Conservation (phyloP, 2,329 filamentous ascomycete species). For the Alternaria conjuncta region DNA sequence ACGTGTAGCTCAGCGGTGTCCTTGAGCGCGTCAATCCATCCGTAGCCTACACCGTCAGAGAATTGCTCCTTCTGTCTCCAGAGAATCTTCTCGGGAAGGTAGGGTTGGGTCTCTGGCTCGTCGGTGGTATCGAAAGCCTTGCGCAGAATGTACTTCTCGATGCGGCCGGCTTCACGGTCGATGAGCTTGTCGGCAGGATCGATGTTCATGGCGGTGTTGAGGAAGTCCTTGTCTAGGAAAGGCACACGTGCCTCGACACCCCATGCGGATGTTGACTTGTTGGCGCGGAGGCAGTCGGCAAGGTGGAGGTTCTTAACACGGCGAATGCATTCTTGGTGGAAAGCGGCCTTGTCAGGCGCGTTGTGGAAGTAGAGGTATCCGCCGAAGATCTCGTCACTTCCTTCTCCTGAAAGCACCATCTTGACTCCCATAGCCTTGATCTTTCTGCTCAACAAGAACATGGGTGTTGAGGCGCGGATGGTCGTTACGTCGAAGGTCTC, state of each 20-base stretch:
- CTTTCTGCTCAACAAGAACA: constrained; percentile 97
- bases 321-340: constrained; percentile 93
- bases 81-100: constrained; percentile 94
- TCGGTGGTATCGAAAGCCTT: constrained; percentile 96
- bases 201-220: constrained; percentile 90
- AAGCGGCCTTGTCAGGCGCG: constrained; percentile 86
- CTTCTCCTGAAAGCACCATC: constrained; percentile 98
- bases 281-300: constrained; percentile 94
- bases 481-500: constrained; percentile 99
- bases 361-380: constrained; percentile 99
- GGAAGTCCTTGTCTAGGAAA: constrained; percentile 97
- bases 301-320: constrained; percentile 96
- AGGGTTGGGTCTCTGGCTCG: constrained; percentile 79
- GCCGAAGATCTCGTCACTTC: constrained; percentile 97
- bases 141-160: constrained; percentile 98
- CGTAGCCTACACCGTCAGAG: constrained; percentile 96
- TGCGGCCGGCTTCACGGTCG: constrained; percentile 70
- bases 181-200: constrained; percentile 97
- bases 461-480: constrained; percentile 96
- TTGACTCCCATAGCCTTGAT: constrained; percentile 99
- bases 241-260: constrained; percentile 96
- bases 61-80: constrained; percentile 99
- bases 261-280: constrained; percentile 99
- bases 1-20: constrained; percentile 89
- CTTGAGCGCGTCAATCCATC: constrained; percentile 98